Base-by-base conservation (phyloP, 1,284 basidiomycete species). In the Ganoderma leucocontextum region DNA sequence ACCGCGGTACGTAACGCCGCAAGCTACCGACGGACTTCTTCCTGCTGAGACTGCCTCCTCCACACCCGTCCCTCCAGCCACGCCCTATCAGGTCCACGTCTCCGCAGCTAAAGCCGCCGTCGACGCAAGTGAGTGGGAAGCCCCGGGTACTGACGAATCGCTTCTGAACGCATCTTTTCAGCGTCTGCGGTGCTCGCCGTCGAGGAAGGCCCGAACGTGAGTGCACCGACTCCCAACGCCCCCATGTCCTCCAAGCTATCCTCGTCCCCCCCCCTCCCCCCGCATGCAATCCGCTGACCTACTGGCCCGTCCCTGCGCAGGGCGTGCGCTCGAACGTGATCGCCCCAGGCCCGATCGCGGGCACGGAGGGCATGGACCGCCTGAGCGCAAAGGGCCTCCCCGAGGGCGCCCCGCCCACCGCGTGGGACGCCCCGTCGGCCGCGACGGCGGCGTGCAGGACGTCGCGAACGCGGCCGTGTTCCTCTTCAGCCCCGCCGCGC, bases 251-350 rank as follows among this genome's bases (percentile, higher is more conserved):
- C 38, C 29, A 19, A 12, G n/a, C 15, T 62, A 33, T 29, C n/a
- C 10, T 53, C 36, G 47, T 38, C 61, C 42, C 60, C 55, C 60
- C 42, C 42, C 39, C 22, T 22, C 33, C 19, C 33, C 19, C 7
- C 19, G 59, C 17, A 29, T 29, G 29, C 29, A 29, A 29, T 41
- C 53, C 19, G 17, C 22, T 33, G 17, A 44, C 15, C n/a, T 29
- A 29, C 29, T 29, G 29, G 29, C 29, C 29, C 29, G 29, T 35
- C 22, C 19, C n/a, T 38, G 7, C 49, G 9, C 67, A 79, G 78
- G 97, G 97, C n/a, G 91, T 99, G 42, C 91, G 97, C 63, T 95
- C 94, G 47, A 98, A 98, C 78, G 93, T 97, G 63, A 92, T 98
- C 74, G 90, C 95, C 0, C 96, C 96, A 5, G 96, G 93, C 0